Evolutionary conservation across 2,329 filamentous ascomycete species (phyloP), one percentile per base, ranked within the genome.

Genomic region (Botryotinia convoluta): DNA sequence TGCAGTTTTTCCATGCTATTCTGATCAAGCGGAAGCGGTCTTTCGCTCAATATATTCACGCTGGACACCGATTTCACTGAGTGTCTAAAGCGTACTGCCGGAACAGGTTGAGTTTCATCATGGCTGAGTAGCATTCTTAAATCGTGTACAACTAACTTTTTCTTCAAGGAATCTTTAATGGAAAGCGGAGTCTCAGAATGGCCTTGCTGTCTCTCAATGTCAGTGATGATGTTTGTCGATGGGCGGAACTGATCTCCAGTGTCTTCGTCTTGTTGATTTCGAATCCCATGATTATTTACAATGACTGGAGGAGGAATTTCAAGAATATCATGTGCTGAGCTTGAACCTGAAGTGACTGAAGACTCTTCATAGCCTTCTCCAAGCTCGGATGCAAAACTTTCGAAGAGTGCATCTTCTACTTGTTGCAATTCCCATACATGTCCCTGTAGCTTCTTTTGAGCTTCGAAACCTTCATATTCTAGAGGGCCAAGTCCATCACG

Each of bases 401-500:
- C 59, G 44, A 74, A 74, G 0, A 78, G 26, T 4, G 48, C 32
- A 65, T 74, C 62, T 67, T 79, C 77, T 42, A 72, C 75, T 65
- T 78, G 61, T 54, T 51, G 70, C 7, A 78, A 51, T 6, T 68
- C 74, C 76, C 77, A 79, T 29, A 77, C 70, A 22, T 75, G 54
- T 3, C 77, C 76, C 54, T 78, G 76, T 72, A 73, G 75, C 22
- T 62, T 48, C 20, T 73, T 72, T 48, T 79, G 76, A 3, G 75
- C 75, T 18, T 78, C 75, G 4, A 74, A 75, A 4, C 69, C 75
- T 37, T 78, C 77, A 57, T 77, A 64, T 48, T 79, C 78, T 7
- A 78, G 9, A 6, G 75, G 76, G 4, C 78, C 77, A 3, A 79
- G 59, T 22, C 42, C 70, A 75, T 79, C 76, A 22, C 78, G 73